Evolutionary conservation across 2,329 filamentous ascomycete genomes (phyloP), one percentile per base, ranked within the genome.

Genomic region (Teratosphaeria epicoccoides): DNA sequence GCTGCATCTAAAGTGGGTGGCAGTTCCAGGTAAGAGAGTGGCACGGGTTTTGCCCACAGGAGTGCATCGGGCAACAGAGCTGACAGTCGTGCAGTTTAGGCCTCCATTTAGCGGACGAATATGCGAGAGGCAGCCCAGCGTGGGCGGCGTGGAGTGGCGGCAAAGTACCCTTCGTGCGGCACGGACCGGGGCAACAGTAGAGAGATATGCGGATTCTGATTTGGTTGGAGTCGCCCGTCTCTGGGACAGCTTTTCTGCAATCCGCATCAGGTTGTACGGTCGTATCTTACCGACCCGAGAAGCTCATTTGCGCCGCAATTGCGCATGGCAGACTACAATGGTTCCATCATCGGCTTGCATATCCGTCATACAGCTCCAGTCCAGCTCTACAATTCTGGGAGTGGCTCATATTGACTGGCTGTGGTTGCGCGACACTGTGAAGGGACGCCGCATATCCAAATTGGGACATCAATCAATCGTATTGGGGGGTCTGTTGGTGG

Each of bases 71-170:
- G 6, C 23, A 25, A 25, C 67, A 59, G 46, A 51, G 17, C 68
- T 61, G 47, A 52, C 48, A 24, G 5, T 43, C 26, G 20, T 11
- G 5, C 49, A 73, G 70, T 54, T 47, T 70, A 26, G 69, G 69
- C 3, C 60, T 71, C 25, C 63, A 65, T 52, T 66, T 72, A 48
- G 63, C 67, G n/a, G 66, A 71, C 55, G 60, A 64, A 26, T 72
- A 71, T 56, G 69, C 69, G n/a, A 59, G 68, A 59, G 66, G 66
- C 25, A 55, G 52, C 43, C 60, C 60, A 29, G 59, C 59, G 4
- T 64, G 61, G 61, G 52, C 57, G 20, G 54, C 57, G 12, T 62
- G 61, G 59, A 46, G 49, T 14, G 2, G 12, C 17, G 46, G 24
- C 9, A 14, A 12, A 14, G 44, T 24, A 23, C 44, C 23, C 6